Evolutionary conservation across 257 asterid species (phyloP).

Genomic region (Solanum etuberosum): DNA sequence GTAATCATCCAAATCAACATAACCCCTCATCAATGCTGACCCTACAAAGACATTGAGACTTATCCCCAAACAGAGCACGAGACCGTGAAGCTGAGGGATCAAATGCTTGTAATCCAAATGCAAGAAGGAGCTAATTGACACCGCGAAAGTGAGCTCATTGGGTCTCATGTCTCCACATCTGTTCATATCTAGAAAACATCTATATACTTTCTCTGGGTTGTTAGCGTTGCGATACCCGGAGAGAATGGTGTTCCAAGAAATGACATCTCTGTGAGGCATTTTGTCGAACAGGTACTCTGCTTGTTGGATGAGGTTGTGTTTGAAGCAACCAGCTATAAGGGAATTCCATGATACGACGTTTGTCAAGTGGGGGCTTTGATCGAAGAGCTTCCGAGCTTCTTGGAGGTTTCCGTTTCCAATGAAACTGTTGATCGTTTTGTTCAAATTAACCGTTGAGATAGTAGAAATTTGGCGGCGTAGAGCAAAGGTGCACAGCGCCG

Average conservation of each 20-base stretch:
- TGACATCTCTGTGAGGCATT: slow-evolving; percentile 37
- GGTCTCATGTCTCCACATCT: not conserved
- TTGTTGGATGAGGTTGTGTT: slow-evolving; percentile 24
- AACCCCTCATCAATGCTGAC: slow-evolving; percentile 1
- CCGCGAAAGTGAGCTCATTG: slow-evolving; percentile 6
- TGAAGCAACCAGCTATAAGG: slow-evolving; percentile 48
- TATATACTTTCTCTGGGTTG: not conserved
- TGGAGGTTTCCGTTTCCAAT: not conserved
- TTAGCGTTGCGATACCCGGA: slow-evolving; percentile 2
- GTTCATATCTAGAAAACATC: not conserved
- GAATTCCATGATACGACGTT: slow-evolving; percentile 66
- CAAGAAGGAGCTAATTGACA: not conserved
- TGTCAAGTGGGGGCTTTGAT: not conserved
- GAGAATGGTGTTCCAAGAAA: slow-evolving; percentile 23
- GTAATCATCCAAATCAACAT: not conserved
- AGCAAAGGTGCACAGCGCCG: not conserved
- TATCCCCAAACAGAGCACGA: not conserved
- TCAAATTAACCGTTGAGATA: not conserved
- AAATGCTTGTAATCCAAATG: not conserved
- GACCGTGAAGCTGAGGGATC: not conserved
- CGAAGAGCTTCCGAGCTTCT: not conserved
- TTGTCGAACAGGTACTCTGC: slow-evolving; percentile 26
- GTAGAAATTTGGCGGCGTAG: not conserved
- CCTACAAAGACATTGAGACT: not conserved
- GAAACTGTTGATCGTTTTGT: not conserved